These are phyloP conservation scores for Brettanomyces custersianus DNA, from an alignment of 805 yeast species.

Conservation along the genomic window DNA sequence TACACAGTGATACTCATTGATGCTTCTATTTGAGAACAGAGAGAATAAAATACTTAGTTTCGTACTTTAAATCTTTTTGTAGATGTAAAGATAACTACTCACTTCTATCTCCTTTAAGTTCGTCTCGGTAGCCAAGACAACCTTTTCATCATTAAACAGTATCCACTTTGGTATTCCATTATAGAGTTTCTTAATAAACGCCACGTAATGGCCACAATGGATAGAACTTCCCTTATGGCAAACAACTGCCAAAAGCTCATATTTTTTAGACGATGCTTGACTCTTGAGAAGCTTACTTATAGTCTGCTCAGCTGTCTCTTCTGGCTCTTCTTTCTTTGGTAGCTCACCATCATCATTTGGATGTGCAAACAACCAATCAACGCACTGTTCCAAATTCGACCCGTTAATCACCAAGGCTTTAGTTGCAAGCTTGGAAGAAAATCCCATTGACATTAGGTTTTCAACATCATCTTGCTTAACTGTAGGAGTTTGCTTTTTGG, in stretches of 20 bases:
- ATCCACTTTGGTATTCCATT: slow-evolving; percentile 50
- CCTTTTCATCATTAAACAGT: slow-evolving; percentile 83
- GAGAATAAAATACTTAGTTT: too few relatives aligned
- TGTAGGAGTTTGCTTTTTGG: slow-evolving; percentile 13
- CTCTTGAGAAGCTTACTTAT: slow-evolving; percentile 7
- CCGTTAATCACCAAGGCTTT: slow-evolving; percentile 59
- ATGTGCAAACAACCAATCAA: slow-evolving; percentile 83
- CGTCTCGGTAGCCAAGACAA: slow-evolving; percentile 45
- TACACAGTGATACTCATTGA: too few relatives aligned
- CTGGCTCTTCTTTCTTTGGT: slow-evolving; percentile 15
- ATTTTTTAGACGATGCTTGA: slow-evolving; percentile 17
- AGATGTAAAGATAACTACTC: slow-evolving; percentile 42
- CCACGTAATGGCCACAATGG: slow-evolving; percentile 90
- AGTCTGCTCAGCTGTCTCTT: slow-evolving; percentile 5
- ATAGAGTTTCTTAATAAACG: slow-evolving; percentile 45
- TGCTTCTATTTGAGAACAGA: too few relatives aligned
- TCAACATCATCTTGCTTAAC: slow-evolving; percentile 29
- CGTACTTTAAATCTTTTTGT: too few relatives aligned
- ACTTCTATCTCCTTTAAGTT: slow-evolving; percentile 34
- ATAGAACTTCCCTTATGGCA: slow-evolving; percentile 88
- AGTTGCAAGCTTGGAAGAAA: slow-evolving; percentile 50
- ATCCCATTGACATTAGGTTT: slow-evolving; percentile 68
- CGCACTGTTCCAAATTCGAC: slow-evolving; percentile 64
- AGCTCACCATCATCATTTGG: slow-evolving; percentile 70
- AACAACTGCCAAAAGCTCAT: slow-evolving; percentile 52